Percentiles rank a stretch among this genome's conserved stretches.
Evolutionary conservation across 148 eudicot species (phyloP).

Genomic region (Vaccinium macrocarpon): DNA sequence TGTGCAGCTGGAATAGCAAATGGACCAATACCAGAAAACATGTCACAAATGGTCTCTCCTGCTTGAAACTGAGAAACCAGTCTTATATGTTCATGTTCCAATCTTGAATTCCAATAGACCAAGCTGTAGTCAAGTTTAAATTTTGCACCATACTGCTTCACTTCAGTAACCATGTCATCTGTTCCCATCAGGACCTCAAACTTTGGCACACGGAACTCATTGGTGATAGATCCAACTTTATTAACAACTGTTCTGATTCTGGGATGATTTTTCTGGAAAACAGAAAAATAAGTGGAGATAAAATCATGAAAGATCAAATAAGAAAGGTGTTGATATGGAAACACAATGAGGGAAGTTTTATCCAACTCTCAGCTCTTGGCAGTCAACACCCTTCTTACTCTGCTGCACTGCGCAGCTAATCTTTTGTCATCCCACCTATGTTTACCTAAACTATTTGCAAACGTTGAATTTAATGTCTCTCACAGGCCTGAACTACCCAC

Average conservation of each 20-base stretch:
- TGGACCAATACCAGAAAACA: conserved; percentile 99
- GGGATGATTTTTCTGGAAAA: conserved; percentile 83
- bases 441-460: neutral
- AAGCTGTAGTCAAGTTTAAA: conserved; percentile 92
- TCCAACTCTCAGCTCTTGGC: neutral
- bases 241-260: conserved; percentile 83
- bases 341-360: neutral
- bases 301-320: conserved; percentile 14
- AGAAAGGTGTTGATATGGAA: neutral
- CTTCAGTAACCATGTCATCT: conserved; percentile 86
- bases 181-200: conserved; percentile 90
- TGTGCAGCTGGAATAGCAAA: conserved; percentile 98
- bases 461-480: neutral
- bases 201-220: conserved; percentile 94
- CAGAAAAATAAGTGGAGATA: conserved; percentile 11
- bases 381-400: neutral
- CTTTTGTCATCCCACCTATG: neutral
- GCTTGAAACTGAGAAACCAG: conserved; percentile 67
- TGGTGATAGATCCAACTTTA: conserved; percentile 82
- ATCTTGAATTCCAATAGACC: conserved; percentile 98
- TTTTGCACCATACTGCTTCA: conserved; percentile 86
- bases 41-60: conserved; percentile 87
- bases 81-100: conserved; percentile 95
- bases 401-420: neutral
- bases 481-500: neutral